Evolutionary conservation across 2,329 filamentous ascomycete species (phyloP), one percentile per base, ranked within the genome.

Genomic region (Pseudogymnoascus sp.): DNA sequence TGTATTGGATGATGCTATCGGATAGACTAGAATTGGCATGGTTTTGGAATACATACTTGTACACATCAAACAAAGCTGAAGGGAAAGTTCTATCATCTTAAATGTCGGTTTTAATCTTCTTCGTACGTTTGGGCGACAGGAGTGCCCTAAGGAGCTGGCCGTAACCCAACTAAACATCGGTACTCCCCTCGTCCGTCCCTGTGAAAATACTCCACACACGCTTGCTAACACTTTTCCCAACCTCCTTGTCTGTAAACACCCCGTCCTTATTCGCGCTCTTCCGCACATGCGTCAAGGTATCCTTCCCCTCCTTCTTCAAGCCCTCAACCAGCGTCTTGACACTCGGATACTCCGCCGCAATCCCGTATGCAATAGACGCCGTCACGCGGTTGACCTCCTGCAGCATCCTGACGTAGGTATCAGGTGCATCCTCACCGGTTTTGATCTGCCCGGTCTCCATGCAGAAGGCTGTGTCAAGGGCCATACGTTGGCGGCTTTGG

Each of bases 361-460:
- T 83, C 2, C 89, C 89, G 66, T 87, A 84, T 0, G 90, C 90
- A 69, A 91, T 84, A 0, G 87, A 83, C 0, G 85, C 82, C 5
- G 90, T 93, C 14, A 93, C 81, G 14, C 89, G 83, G 12, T 80
- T 80, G 42, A 93, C 84, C 75, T 92, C 87, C 74, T 91, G 87
- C 61, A 95, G 76, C 89, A 93, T 90, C 67, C 84, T 84, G 51
- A 85, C 77, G 67, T 88, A 93, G 0, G 86, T 90, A 69, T 93
- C 89, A 5, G 77, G 73, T 1, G 81, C 76, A 47, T 84, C 82
- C 29, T 88, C 83, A 29, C 90, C 90, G 0, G 86, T 83, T 63
- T 84, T 85, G 45, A 93, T 87, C 74, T 93, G 90, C 0, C 90
- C 90, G 0, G 80, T 78, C 62, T 91, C 89, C 87, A 93, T 92